Conservation (phyloP, 345 rosid species). For the Iberis pinnata region DNA sequence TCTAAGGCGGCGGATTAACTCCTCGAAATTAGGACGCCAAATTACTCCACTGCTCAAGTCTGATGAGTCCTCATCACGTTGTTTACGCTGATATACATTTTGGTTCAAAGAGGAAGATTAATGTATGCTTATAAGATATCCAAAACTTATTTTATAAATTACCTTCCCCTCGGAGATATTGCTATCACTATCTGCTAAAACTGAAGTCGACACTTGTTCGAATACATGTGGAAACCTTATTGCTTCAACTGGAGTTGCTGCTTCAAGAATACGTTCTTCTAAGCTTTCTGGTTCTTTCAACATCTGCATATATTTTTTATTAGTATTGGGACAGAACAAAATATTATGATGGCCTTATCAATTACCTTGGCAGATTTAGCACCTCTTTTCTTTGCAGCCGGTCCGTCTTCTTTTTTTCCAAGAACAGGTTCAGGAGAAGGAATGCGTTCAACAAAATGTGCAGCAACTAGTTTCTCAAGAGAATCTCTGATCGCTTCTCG, state of each 20-base stretch:
- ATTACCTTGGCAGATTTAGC: slow-evolving; percentile 66
- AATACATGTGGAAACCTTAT: too few species aligned
- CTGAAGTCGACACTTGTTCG: too few species aligned
- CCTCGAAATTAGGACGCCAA: slow-evolving; percentile 89
- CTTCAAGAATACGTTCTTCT: slow-evolving; percentile 63
- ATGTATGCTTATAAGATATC: not conserved
- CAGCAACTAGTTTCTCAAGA: slow-evolving; percentile 46
- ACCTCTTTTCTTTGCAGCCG: slow-evolving; percentile 44
- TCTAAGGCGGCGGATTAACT: slow-evolving; percentile 57
- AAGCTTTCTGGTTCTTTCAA: slow-evolving; percentile 36
- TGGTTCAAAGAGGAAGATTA: slow-evolving; percentile 12
- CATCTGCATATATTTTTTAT: slow-evolving; percentile 34
- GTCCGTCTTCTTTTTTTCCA: slow-evolving; percentile 43
- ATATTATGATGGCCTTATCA: slow-evolving; percentile 10
- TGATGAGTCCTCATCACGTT: slow-evolving; percentile 36
- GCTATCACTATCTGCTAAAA: slow-evolving; percentile 24
- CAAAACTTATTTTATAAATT: slow-evolving; percentile 15
- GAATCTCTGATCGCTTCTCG: slow-evolving; percentile 39
- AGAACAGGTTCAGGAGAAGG: slow-evolving; percentile 72
- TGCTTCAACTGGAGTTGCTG: too few species aligned
- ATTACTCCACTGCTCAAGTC: slow-evolving; percentile 36
- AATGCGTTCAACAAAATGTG: slow-evolving; percentile 68
- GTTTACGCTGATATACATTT: slow-evolving; percentile 54
- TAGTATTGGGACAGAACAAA: too few species aligned
- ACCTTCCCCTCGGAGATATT: slow-evolving; percentile 58